A percentile compares a stretch with the other conserved stretches of the same genome.
Evolutionary conservation across 306 rosid genomes (phyloP).

Genomic region (Calophaca sinica): DNA sequence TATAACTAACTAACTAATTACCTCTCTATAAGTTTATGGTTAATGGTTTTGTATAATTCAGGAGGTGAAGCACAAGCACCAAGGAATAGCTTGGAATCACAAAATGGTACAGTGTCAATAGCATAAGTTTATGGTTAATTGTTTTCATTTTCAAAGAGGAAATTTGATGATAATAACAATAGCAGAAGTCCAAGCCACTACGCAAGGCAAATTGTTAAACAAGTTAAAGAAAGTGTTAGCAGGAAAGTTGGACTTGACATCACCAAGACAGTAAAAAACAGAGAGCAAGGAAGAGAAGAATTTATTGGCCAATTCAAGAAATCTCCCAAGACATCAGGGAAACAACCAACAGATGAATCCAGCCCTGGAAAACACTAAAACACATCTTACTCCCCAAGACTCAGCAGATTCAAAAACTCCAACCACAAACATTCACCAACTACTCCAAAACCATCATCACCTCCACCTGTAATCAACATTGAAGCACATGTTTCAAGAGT

Average conservation of each 20-base stretch:
- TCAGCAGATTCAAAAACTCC: conserved; percentile 60
- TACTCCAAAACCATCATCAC: conserved; percentile 47
- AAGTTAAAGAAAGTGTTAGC: conserved; percentile 52
- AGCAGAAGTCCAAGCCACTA: too few species aligned
- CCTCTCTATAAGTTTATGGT: not conserved
- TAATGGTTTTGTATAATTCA: conserved; percentile 48
- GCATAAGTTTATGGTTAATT: conserved; percentile 66
- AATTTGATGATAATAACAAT: not conserved
- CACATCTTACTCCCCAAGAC: conserved; percentile 54
- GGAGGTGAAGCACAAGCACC: conserved; percentile 71
- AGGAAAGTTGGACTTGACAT: conserved; percentile 78
- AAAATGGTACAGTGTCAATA: conserved; percentile 53
- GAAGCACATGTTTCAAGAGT: conserved; percentile 47
- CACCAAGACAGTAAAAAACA: conserved; percentile 68
- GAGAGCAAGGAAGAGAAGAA: conserved; percentile 54
- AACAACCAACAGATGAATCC: conserved; percentile 46
- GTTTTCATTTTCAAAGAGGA: conserved; percentile 57
- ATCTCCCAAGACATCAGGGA: conserved; percentile 40
- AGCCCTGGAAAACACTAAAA: conserved; percentile 53
- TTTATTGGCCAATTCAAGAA: conserved; percentile 55
- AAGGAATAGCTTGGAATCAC: conserved; percentile 82
- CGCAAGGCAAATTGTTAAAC: too few species aligned
- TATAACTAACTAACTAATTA: not conserved
- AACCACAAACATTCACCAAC: conserved; percentile 47
- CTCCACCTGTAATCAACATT: conserved; percentile 41